Evolutionary conservation across 345 rosid species (phyloP), one percentile per base, ranked within the genome.

Genomic region (Salix suchowensis): DNA sequence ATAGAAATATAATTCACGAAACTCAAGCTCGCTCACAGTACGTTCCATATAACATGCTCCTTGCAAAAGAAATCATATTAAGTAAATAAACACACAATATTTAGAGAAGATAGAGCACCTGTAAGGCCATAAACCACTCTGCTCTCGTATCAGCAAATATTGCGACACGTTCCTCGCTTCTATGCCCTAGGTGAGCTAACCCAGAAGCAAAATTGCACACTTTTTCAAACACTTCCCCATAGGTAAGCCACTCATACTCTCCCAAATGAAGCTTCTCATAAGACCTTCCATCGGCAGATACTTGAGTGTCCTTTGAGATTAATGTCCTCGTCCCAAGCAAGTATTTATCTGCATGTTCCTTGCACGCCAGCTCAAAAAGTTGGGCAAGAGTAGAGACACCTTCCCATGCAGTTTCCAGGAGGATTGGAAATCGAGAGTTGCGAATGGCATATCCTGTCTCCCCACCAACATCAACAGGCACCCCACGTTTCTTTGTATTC

Each of bases 191-290:
- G 11, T 80, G 86, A 77, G 88, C 88, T 79, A 94, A 81, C 32
- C 99, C 98, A 82, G 98, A 94, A 79, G 96, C 94, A 74, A 94
- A 94, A 78, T 79, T 79, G 76, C 89, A 88, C 0, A 87, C 98
- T 52, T 79, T 80, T 72, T 91, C 88, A 61, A 94, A 91, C 13
- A 88, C 90, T 50, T 81, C 76, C 24, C 82, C 88, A 77, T 91
- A 96, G 7, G 90, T 92, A 18, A 88, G 74, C 98, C 98, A 96
- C 75, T 92, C 86, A 62, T 96, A 96, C 21, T 94, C 97, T 73
- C 98, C 99, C 79, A 96, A 84, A 86, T 92, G 98, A 79, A 94
- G 90, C 81, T 94, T 96, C 91, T 96, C 98, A 68, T 94, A 94
- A 10, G 90, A 72, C 83, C 86, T 88, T 14, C 98, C 99, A 58